These are phyloP conservation scores for Irpex sp. DNA, from an alignment of 1,284 basidiomycete genomes.

Conservation along the genomic window DNA sequence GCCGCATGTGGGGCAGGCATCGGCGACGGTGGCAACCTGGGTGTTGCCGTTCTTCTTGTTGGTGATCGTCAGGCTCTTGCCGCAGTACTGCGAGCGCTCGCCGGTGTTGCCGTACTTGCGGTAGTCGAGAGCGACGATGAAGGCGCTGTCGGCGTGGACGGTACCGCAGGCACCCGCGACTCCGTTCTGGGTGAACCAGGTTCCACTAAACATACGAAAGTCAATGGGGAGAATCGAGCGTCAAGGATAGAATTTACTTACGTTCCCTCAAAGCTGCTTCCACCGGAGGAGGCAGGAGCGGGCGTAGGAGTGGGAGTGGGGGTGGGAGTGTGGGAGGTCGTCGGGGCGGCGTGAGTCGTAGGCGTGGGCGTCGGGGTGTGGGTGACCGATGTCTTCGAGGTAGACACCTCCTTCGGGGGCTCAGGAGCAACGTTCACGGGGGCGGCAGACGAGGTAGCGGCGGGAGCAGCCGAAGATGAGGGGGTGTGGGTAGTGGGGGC, in stretches of 20 bases:
- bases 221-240: not conserved
- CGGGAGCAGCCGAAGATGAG: conserved; percentile 14
- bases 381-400: conserved; percentile 2
- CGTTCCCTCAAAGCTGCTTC: conserved; percentile 34
- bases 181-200: conserved; percentile 55
- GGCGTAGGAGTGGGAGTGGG: conserved; percentile 18
- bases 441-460: not conserved
- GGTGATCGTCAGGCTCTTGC: conserved; percentile 60
- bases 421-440: conserved; percentile 12
- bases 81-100: conserved; percentile 56
- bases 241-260: conserved; percentile 27
- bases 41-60: conserved; percentile 53
- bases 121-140: conserved; percentile 62
- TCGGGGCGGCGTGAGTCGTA: conserved; percentile 10
- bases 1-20: conserved; percentile 82
- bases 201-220: conserved; percentile 18
- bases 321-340: conserved; percentile 13
- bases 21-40: conserved; percentile 66
- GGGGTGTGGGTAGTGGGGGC: conserved; percentile 5
- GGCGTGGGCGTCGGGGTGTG: conserved; percentile 6
- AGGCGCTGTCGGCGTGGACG: conserved; percentile 59
- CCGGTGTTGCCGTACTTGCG: conserved; percentile 48
- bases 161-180: conserved; percentile 72
- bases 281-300: not conserved
- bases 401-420: not conserved